Evolutionary conservation across 495 filamentous ascomycete genomes (phyloP).

Genomic region (Elasticomyces elasticus): DNA sequence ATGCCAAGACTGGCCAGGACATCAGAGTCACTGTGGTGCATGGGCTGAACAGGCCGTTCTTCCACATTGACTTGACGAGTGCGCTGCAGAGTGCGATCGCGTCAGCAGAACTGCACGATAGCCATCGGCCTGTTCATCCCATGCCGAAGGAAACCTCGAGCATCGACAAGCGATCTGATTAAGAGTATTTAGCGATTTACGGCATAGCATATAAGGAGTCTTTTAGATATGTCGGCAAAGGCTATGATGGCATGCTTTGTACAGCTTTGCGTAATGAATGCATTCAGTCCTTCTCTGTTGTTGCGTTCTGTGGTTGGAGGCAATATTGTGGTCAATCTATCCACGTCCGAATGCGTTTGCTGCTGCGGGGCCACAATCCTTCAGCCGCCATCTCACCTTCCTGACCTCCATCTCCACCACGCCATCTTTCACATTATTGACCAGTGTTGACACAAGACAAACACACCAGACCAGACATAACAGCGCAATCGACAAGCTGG

Average conservation of each 20-base stretch:
- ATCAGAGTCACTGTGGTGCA: slow-evolving; percentile 59
- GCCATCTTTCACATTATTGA: too few species aligned
- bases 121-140: not conserved
- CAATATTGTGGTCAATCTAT: too few species aligned
- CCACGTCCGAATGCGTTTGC: too few species aligned
- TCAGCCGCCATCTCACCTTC: not conserved
- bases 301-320: not conserved
- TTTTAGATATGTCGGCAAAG: too few species aligned
- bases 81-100: slow-evolving; percentile 81
- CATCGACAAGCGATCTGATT: not conserved
- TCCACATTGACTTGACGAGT: slow-evolving; percentile 89
- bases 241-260: too few species aligned
- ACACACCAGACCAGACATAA: too few species aligned
- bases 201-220: not conserved
- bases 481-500: too few species aligned
- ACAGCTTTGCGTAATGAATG: too few species aligned
- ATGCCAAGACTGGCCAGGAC: slow-evolving; percentile 4
- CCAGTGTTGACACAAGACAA: too few species aligned
- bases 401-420: too few species aligned
- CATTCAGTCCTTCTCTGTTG: too few species aligned
- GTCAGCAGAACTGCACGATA: slow-evolving; percentile 50
- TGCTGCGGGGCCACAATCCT: too few species aligned
- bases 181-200: not conserved
- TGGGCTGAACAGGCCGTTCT: slow-evolving; percentile 79
- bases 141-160: not conserved